Evolutionary conservation across 352 stramenopile species (phyloP).

Genomic region (Blastocystis sp.): DNA sequence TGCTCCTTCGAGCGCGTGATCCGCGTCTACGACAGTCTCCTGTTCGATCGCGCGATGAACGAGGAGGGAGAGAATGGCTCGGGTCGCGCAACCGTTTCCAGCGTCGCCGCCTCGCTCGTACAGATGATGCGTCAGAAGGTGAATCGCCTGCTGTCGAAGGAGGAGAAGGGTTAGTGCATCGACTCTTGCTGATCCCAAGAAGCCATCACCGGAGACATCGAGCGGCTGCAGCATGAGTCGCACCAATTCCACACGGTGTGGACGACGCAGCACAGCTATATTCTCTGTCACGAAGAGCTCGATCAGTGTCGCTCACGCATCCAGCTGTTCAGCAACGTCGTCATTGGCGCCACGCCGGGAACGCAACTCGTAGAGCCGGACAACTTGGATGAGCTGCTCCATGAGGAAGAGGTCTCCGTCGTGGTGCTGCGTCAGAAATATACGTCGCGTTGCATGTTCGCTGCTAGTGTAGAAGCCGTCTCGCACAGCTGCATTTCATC

Average conservation of each 20-base stretch:
- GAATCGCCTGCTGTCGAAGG: neutral
- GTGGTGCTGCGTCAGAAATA: neutral
- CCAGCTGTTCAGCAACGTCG: neutral
- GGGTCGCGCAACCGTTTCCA: neutral
- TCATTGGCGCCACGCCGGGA: neutral
- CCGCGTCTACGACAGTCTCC: neutral
- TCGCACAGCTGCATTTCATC: constrained; percentile 9
- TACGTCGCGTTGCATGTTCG: neutral
- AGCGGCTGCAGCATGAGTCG: neutral
- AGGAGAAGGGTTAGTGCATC: neutral
- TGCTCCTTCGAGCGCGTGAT: neutral
- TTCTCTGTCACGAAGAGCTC: constrained; percentile 8
- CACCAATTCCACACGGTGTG: neutral
- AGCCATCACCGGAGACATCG: neutral
- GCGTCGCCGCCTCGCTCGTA: neutral
- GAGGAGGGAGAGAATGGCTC: neutral
- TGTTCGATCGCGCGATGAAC: neutral
- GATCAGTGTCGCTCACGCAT: neutral
- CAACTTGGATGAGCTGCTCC: neutral
- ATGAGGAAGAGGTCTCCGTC: neutral
- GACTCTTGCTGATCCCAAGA: neutral
- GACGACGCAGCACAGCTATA: neutral
- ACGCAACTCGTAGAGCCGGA: neutral
- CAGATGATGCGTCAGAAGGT: neutral
- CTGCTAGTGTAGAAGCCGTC: neutral